Conservation (phyloP, 371 early-diverging fungal species). For the Saksenaea oblongispora region DNA sequence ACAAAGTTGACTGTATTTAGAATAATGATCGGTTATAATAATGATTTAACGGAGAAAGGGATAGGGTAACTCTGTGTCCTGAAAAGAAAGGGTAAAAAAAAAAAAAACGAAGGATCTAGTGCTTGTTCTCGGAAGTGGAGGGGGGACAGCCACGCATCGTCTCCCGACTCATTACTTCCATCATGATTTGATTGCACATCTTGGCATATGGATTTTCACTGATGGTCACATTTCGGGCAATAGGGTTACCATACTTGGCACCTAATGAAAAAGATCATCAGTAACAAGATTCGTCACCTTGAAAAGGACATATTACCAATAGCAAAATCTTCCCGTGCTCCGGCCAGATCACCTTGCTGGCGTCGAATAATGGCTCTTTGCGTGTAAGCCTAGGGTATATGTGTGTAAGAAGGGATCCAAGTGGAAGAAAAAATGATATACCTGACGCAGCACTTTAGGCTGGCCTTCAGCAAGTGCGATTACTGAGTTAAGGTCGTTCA, state of each 20-base stretch:
- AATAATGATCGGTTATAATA: neutral
- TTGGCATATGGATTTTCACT: constrained; percentile 91
- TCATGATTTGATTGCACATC: constrained; percentile 78
- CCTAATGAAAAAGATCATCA: constrained; percentile 35
- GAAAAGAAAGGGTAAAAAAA: neutral
- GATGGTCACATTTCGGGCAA: constrained; percentile 76
- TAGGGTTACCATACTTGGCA: constrained; percentile 79
- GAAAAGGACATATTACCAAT: constrained; percentile 15
- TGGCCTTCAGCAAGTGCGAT: constrained; percentile 56
- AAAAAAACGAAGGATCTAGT: neutral
- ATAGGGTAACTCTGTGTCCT: neutral
- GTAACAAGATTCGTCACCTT: neutral
- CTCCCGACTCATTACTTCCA: constrained; percentile 67
- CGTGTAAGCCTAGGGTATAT: constrained; percentile 71
- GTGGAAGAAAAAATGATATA: no score
- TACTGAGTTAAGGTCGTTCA: constrained; percentile 72
- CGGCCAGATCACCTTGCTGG: constrained; percentile 62
- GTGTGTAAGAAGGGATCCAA: neutral
- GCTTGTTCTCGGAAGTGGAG: constrained; percentile 1
- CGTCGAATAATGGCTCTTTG: constrained; percentile 80
- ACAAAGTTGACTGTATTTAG: neutral
- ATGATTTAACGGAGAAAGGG: neutral
- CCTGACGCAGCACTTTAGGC: constrained; percentile 70
- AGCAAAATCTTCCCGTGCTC: constrained; percentile 75
- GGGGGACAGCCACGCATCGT: constrained; percentile 12